phyloP scores from a whole-genome alignment of 345 rosid species.

The Moringa oleifera region DNA sequence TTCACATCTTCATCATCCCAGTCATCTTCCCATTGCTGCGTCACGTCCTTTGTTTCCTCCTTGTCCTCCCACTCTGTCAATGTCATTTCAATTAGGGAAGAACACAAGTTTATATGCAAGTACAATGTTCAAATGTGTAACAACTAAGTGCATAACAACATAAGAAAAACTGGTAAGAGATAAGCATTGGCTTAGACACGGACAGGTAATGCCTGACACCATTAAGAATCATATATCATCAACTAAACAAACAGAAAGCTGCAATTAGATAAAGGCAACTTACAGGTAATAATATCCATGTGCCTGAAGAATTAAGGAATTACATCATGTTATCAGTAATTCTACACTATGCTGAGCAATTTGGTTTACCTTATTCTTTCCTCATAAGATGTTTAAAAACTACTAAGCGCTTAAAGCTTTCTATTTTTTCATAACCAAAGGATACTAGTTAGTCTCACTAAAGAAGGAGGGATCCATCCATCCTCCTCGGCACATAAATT shows the following conservation, averaged over 20 bases:
- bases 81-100: neutral
- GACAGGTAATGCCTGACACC: neutral
- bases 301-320: too few relatives aligned
- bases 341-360: too few relatives aligned
- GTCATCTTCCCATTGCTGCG: conserved; percentile 94
- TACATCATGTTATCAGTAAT: too few relatives aligned
- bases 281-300: too few relatives aligned
- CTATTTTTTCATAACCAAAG: too few relatives aligned
- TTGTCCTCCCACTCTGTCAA: conserved; percentile 65
- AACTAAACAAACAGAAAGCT: neutral
- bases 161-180: neutral
- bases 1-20: conserved; percentile 96
- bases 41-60: conserved; percentile 69
- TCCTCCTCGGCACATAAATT: too few relatives aligned
- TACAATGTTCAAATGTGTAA: neutral
- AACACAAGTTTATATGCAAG: neutral
- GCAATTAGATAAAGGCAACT: neutral
- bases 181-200: too few relatives aligned
- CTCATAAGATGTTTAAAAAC: too few relatives aligned
- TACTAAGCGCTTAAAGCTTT: too few relatives aligned
- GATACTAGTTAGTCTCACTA: too few relatives aligned
- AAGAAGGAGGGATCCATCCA: too few relatives aligned
- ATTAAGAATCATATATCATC: neutral
- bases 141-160: neutral
- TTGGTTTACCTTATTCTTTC: too few relatives aligned